Conservation (phyloP, 768 basidiomycete genomes). For the Boletus rubropictus region DNA sequence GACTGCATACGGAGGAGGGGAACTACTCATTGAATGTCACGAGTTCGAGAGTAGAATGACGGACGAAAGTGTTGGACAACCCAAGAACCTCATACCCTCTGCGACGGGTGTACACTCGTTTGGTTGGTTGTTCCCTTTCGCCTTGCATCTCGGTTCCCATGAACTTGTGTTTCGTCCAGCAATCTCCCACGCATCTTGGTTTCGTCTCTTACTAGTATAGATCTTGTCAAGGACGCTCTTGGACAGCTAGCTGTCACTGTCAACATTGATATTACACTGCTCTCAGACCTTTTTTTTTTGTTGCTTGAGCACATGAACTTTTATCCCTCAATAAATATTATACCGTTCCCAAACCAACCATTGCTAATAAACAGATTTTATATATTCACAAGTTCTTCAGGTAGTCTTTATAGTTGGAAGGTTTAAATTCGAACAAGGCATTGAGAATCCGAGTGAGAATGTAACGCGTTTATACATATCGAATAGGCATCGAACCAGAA, state of each 20-base stretch:
- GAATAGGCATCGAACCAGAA: background rate
- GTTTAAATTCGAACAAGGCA: background rate
- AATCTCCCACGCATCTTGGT: slow-evolving; percentile 17
- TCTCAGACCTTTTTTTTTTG: background rate
- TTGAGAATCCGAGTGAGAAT: background rate
- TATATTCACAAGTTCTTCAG: slow-evolving; percentile 3
- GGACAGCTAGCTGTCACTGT: slow-evolving; percentile 16
- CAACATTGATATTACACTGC: slow-evolving; percentile 9
- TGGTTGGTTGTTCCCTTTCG: slow-evolving; percentile 18
- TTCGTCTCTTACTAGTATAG: slow-evolving; percentile 18
- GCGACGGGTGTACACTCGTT: slow-evolving; percentile 22
- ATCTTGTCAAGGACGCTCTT: slow-evolving; percentile 18
- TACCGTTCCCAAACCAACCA: slow-evolving; percentile 19
- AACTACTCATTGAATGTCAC: slow-evolving; percentile 7
- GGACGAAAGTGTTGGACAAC: slow-evolving; percentile 13
- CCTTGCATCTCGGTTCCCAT: slow-evolving; percentile 6
- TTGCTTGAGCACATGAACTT: slow-evolving; percentile 11
- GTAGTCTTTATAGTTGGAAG: background rate
- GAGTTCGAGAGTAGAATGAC: slow-evolving; percentile 6
- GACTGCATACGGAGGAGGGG: background rate
- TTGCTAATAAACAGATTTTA: slow-evolving; percentile 22
- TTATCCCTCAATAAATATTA: slow-evolving; percentile 25
- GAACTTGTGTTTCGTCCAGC: slow-evolving; percentile 9
- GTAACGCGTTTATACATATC: background rate
- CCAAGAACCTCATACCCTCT: slow-evolving; percentile 13